Percentiles rank a stretch among this genome's conserved stretches.
phyloP scores from a whole-genome alignment of 2,329 filamentous ascomycete species.

The Botrytis sinoallii region DNA sequence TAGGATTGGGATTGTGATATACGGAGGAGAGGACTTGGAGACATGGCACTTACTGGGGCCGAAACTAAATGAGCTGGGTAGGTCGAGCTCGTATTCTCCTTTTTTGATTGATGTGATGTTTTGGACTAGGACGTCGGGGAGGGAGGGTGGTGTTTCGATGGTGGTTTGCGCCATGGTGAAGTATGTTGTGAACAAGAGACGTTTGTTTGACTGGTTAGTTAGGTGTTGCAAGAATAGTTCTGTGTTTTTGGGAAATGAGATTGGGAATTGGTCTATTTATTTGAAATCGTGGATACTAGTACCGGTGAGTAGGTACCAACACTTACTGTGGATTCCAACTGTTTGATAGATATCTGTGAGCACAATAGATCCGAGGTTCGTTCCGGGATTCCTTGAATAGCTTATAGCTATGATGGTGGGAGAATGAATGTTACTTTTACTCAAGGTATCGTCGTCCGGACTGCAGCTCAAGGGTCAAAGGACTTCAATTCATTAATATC shows the following conservation, averaged over 20 bases:
- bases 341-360: background rate
- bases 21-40: background rate
- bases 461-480: background rate
- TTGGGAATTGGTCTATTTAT: background rate
- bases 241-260: too few species aligned
- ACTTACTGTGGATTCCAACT: background rate
- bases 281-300: background rate
- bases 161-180: background rate
- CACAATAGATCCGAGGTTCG: background rate
- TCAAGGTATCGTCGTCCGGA: background rate
- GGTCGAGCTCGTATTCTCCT: conserved; percentile 1
- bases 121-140: background rate
- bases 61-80: background rate
- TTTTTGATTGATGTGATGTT: background rate
- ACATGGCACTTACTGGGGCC: background rate
- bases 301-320: background rate
- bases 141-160: background rate
- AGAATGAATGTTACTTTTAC: background rate
- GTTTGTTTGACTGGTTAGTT: too few species aligned
- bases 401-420: background rate
- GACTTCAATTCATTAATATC: background rate
- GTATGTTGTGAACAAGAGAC: background rate
- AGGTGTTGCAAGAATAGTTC: too few species aligned
- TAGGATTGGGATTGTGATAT: background rate
- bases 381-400: background rate